Evolutionary conservation across 768 basidiomycete species (phyloP).

Genomic region (Mycena leptocephala): DNA sequence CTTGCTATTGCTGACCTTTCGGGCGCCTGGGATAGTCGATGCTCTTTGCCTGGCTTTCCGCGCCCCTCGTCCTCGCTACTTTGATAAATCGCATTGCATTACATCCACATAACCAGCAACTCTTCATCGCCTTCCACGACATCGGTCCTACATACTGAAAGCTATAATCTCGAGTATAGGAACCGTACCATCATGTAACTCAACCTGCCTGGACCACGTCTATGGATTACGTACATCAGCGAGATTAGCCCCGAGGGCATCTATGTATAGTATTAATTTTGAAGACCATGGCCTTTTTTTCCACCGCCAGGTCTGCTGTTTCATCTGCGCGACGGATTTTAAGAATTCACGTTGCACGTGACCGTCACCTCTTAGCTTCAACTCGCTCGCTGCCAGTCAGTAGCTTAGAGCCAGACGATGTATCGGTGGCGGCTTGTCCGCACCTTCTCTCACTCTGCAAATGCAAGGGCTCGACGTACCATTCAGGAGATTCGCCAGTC

Average conservation of each 20-base stretch:
- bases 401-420: neutral
- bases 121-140: too few relatives aligned
- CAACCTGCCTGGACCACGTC: neutral
- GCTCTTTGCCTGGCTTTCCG: neutral
- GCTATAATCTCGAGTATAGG: neutral
- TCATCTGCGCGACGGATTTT: too few relatives aligned
- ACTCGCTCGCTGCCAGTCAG: too few relatives aligned
- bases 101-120: neutral
- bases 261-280: neutral
- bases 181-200: slow-evolving; percentile 1
- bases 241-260: neutral
- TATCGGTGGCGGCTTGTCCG: neutral
- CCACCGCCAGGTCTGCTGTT: too few relatives aligned
- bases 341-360: too few relatives aligned
- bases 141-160: neutral
- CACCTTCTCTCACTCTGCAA: slow-evolving; percentile 21
- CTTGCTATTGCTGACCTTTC: slow-evolving; percentile 20
- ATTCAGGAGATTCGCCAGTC: slow-evolving; percentile 23
- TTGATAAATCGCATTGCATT: neutral
- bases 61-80: neutral
- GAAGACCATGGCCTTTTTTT: too few relatives aligned
- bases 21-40: neutral
- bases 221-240: neutral
- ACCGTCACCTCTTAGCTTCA: too few relatives aligned
- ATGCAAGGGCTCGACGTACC: slow-evolving; percentile 19